Base-by-base conservation (phyloP, 2,329 filamentous ascomycete genomes). In the Penicillium nordicum region DNA sequence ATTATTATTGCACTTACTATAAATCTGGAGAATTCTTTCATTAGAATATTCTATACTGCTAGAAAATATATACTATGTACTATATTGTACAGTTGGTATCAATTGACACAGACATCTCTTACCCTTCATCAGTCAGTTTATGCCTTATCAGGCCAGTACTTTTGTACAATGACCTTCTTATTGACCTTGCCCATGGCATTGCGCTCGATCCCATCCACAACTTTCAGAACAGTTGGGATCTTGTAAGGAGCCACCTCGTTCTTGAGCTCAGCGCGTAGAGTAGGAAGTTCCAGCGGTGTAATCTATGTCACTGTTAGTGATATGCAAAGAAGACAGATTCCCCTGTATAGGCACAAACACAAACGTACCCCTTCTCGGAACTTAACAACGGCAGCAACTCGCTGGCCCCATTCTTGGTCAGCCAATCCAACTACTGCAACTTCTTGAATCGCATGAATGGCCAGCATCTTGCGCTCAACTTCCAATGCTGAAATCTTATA, bases 101-200 rank as follows among this genome's bases (percentile, higher is more conserved):
- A 21, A 21, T 21, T 21, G 21, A 21, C 1, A 21, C 1, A 14
- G 11, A 1, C 29, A 27, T 49, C 5, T 18, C 45, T 54, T 47
- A 18, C 44, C 42, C n/a, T 32, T 44, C 29, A 21, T 41, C 14
- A 18, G 4, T 45, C 25, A 12, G 38, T n/a, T 62, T 43, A 64
- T 23, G 42, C 47, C 12, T 52, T 61, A 42, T 66, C 63, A 16
- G 70, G 70, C 70, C 70, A 76, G 58, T 76, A 74, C 55, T 74
- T 74, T 58, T 71, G 67, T 30, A 75, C 57, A 18, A 76, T 66
- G 18, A 64, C 64, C 60, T 75, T 76, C 65, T 76, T 76, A 59
- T 76, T 76, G 25, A 76, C 73, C 79, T 99, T 99, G 42, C 94
- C 94, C 94, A 99, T 99, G 32, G 92, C 93, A 56, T 72, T 72